A percentile compares a stretch with the other conserved stretches of the same genome.
These are phyloP conservation scores for Fusarium sp. DNA, from an alignment of 2,329 filamentous ascomycete genomes.

Conservation along the genomic window DNA sequence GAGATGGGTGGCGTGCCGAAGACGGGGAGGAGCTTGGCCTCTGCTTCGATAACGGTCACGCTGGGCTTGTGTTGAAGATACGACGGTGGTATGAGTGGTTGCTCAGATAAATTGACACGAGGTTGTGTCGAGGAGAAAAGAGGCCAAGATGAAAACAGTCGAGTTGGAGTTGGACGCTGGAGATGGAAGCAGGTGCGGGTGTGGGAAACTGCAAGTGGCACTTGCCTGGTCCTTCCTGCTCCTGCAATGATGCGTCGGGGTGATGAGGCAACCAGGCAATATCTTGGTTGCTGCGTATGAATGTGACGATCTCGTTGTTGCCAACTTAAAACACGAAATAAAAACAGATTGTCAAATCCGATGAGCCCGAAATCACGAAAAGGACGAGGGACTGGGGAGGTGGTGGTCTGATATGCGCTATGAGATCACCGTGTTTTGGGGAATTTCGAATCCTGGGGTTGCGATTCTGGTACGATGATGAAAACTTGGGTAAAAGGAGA, in stretches of 20 bases:
- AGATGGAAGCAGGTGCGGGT: constrained; percentile 18
- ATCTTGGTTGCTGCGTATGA: constrained; percentile 16
- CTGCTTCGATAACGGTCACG: constrained; percentile 32
- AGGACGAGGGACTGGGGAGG: constrained; percentile 34
- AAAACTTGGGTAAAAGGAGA: neutral
- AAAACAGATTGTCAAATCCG: constrained; percentile 32
- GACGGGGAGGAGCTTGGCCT: constrained; percentile 14
- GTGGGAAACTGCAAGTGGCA: constrained; percentile 24
- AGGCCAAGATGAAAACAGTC: constrained; percentile 17
- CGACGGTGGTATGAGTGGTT: constrained; percentile 6
- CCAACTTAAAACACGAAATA: constrained; percentile 27
- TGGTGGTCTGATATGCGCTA: constrained; percentile 45
- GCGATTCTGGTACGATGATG: neutral
- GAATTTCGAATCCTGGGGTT: constrained; percentile 6
- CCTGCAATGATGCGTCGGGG: constrained; percentile 8
- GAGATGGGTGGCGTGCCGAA: constrained; percentile 45
- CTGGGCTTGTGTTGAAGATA: constrained; percentile 35
- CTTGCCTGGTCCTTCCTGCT: constrained; percentile 27
- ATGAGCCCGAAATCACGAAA: constrained; percentile 13
- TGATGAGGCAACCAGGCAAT: constrained; percentile 5
- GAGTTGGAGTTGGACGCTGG: constrained; percentile 12
- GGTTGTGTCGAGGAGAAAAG: constrained; percentile 22
- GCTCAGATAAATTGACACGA: constrained; percentile 11
- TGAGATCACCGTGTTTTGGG: constrained; percentile 38
- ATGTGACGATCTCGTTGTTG: constrained; percentile 7